Evolutionary conservation across 192 early-diverging fungal species (phyloP), one percentile per base, ranked within the genome.

Genomic region (Linnemannia exigua): DNA sequence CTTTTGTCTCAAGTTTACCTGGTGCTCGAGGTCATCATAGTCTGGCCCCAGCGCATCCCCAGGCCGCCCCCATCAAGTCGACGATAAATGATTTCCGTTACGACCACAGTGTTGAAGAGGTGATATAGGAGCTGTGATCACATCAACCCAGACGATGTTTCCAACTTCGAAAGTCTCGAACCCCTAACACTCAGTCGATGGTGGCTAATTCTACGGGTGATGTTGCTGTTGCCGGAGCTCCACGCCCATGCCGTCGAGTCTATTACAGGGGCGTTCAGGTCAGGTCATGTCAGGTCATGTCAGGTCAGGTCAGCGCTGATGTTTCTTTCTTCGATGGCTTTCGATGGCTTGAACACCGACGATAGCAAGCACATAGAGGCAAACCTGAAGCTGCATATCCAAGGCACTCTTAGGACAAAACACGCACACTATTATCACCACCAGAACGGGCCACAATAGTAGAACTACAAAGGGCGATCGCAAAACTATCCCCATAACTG

Each of bases 231-330:
- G 52, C 2, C 8, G 52, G 52, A 9, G 52, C 28, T 31, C 12
- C 58, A 0, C 14, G 22, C 2, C 35, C 20, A 31, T 51, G 50
- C 25, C 50, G 28, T 9, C 5, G 46, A 22, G 44, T 84, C 1
- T 84, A 79, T 75, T 86, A 79, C 61, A 80, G 84, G 84, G 84
- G 84, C 0, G 78, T 80, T 0, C 78, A 86, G 38, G 84, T 86
- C n/a, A n/a, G n/a, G n/a, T n/a, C n/a, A n/a, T n/a, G n/a, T n/a
- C n/a, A n/a, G n/a, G n/a, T n/a, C n/a, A n/a, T n/a, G n/a, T n/a
- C n/a, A n/a, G n/a, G n/a, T n/a, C 19, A 84, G 71, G 46, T 74
- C 76, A 77, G 72, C 82, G 1, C 25, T 84, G 22, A 83, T 16
- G 69, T 82, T 2, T 72, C 82, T 5, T 52, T 51, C 22, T 47